Conservation (phyloP, 345 rosid genomes). For the Hibiscus mutabilis region DNA sequence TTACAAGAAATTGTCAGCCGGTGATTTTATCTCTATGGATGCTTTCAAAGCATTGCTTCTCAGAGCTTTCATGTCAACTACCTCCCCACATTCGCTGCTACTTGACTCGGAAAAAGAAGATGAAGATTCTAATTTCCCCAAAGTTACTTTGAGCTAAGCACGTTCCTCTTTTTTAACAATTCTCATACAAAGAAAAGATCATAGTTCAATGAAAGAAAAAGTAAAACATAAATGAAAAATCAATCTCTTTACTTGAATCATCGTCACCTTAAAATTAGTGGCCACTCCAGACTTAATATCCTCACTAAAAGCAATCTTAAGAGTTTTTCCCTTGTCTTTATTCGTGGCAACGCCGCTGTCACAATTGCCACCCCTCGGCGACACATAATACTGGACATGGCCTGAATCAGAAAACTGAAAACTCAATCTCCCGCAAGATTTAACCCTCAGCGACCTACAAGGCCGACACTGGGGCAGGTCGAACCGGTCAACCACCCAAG, state of each 20-base stretch:
- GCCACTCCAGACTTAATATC: not conserved
- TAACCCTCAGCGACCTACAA: not conserved
- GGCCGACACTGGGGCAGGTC: too few relatives aligned
- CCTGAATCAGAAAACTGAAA: conserved; percentile 26
- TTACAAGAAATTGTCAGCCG: not conserved
- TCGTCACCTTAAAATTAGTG: not conserved
- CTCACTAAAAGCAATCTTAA: not conserved
- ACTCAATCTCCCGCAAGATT: not conserved
- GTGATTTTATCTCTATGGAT: not conserved
- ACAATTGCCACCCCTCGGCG: not conserved
- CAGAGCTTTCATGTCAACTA: conserved; percentile 39
- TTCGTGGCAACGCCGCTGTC: not conserved
- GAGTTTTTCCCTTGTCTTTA: conserved; percentile 11
- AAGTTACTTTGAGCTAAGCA: conserved; percentile 32
- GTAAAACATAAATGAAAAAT: not conserved
- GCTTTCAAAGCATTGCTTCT: conserved; percentile 16
- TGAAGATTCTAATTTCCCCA: conserved; percentile 27
- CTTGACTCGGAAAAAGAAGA: conserved; percentile 35
- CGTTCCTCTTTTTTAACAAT: conserved; percentile 27
- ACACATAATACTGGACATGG: conserved; percentile 24
- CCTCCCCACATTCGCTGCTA: conserved; percentile 41
- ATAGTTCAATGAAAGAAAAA: not conserved
- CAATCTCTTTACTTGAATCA: conserved; percentile 19
- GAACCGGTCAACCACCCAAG: too few relatives aligned
- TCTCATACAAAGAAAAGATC: not conserved